Conservation (phyloP, 2,329 filamentous ascomycete species). For the Ilyonectria destructans region DNA sequence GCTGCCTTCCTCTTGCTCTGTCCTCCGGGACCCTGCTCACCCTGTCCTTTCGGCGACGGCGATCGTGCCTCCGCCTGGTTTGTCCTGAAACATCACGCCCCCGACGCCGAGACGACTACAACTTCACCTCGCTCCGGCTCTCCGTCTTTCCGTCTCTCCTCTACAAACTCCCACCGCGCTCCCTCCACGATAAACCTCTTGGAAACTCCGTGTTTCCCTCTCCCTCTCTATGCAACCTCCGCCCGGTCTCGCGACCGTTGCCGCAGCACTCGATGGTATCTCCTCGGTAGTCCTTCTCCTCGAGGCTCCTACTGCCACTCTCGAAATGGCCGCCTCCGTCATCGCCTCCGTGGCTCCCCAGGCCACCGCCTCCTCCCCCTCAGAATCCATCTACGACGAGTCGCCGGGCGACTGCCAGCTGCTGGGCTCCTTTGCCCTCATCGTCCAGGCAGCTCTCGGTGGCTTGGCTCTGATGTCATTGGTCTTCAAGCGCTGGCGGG, state of each 20-base stretch:
- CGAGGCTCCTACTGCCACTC: constrained; percentile 39
- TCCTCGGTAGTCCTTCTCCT: constrained; percentile 41
- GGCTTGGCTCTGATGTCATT: constrained; percentile 86
- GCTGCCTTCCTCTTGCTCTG: background rate
- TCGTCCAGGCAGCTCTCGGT: constrained; percentile 92
- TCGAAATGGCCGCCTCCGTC: constrained; percentile 51
- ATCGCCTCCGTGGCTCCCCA: constrained; percentile 50
- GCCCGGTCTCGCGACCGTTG: constrained; percentile 37
- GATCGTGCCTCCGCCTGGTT: constrained; percentile 24
- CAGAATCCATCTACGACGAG: constrained; percentile 54
- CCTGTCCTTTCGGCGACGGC: constrained; percentile 23
- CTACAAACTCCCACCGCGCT: background rate
- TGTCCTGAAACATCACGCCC: constrained; percentile 28
- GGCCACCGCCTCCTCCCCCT: constrained; percentile 44
- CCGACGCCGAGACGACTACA: constrained; percentile 5
- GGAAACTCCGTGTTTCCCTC: constrained; percentile 27
- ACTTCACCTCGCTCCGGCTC: background rate
- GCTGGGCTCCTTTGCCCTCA: constrained; percentile 89
- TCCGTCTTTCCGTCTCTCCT: background rate
- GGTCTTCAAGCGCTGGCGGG: constrained; percentile 94
- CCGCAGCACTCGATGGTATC: constrained; percentile 43
- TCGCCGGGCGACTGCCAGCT: constrained; percentile 86
- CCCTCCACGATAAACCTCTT: background rate
- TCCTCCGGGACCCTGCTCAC: constrained; percentile 1
- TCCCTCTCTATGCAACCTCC: constrained; percentile 44